Base-by-base conservation (phyloP, 805 yeast genomes). In the Metschnikowia gelsemii region DNA sequence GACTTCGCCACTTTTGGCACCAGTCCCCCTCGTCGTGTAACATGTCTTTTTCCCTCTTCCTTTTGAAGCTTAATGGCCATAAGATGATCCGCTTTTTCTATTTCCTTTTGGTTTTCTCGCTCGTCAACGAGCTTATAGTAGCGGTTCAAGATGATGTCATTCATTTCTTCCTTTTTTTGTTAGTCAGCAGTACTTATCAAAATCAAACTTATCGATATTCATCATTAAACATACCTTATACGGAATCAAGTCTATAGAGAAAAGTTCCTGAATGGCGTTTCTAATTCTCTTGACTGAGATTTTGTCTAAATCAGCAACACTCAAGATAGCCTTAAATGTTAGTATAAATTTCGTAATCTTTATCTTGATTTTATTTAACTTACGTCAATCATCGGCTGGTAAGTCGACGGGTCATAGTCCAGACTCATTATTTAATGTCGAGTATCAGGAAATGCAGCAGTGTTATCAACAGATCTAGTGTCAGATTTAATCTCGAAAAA, bases 221-320 rank as follows among this genome's bases (percentile, higher is more conserved):
- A 8, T 11, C 9, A 30, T 16, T 19, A n/a, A 2, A 65, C 72
- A 45, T 66, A 67, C 73, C 52, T 74, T 68, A 43, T 74, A 64
- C 0, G 67, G 64, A 16, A 54, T 63, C 31, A 84, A 68, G 49
- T 83, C 80, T 1, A 73, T 67, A 4, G 73, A 76, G 53, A 80
- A 84, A 23, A 87, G 66, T 46, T 78, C 85, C 56, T 82, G 87
- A n/a, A 87, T 55, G 0, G 90, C 91, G 45, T 73, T 72, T 46
- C 95, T 68, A 18, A 87, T 78, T 56, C 77, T 75, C 59, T 83
- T 84, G 5, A 84, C 88, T 0, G 90, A 78, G 12, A 86, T 79
- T 46, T 76, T 71, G 45, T 82, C 82, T 23, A 84, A 69, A 52
- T 86, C 84, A 1, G 90, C 78, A 5, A 79, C 89, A 36, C 81